Evolutionary conservation across 208 protist genomes (phyloP).

Genomic region (Tritrichomonas musculus): DNA sequence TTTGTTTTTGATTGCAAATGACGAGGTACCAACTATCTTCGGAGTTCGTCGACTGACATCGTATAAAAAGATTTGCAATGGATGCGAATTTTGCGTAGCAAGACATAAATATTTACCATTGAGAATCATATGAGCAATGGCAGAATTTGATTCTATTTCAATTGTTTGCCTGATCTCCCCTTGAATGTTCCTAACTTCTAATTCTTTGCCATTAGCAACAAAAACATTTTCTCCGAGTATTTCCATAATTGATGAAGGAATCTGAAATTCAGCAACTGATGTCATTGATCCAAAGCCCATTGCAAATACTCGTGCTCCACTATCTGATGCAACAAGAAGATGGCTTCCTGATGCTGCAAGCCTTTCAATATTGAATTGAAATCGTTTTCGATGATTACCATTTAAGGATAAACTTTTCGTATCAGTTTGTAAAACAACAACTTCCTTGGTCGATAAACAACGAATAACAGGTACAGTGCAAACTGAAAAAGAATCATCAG

Average conservation of each 20-base stretch:
- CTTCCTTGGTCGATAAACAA: not conserved
- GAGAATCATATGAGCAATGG: not conserved
- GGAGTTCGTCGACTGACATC: not conserved
- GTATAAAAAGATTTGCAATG: not conserved
- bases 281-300: not conserved
- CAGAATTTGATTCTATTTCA: not conserved
- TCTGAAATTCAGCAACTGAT: not conserved
- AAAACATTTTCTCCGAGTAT: not conserved
- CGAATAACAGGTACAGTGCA: not conserved
- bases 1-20: not conserved
- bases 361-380: not conserved
- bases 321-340: not conserved
- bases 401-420: not conserved
- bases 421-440: not conserved
- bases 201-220: not conserved
- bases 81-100: not conserved
- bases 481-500: not conserved
- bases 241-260: not conserved
- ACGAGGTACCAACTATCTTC: too few species aligned
- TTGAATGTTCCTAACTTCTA: not conserved
- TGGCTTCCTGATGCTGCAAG: not conserved
- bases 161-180: not conserved
- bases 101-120: not conserved
- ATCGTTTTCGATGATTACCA: not conserved
- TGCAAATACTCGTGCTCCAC: not conserved